Evolutionary conservation across 2,329 filamentous ascomycete genomes (phyloP).

Genomic region (Pestalotiopsis sp.): DNA sequence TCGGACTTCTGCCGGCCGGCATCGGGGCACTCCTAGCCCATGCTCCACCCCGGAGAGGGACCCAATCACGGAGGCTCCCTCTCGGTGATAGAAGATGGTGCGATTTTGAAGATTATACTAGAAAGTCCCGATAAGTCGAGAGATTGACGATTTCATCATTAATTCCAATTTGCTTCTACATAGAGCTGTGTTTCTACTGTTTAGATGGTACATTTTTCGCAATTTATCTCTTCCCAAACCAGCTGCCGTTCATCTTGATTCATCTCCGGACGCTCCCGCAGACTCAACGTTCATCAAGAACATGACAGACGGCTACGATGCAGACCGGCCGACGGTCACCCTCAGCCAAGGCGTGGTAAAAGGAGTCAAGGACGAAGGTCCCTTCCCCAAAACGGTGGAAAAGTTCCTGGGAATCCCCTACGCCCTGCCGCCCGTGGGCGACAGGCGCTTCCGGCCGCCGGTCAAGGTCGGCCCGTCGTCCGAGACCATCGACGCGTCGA

Average conservation of each 20-base stretch:
- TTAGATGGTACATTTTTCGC: no score
- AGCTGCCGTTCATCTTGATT: neutral
- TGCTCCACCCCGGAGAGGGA: neutral
- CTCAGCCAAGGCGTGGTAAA: conserved; percentile 23
- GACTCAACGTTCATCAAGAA: neutral
- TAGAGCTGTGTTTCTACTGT: neutral
- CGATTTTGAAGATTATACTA: neutral
- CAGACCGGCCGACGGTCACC: conserved; percentile 15
- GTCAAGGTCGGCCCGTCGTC: conserved; percentile 26
- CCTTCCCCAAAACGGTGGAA: conserved; percentile 30
- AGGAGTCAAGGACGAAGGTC: conserved; percentile 22
- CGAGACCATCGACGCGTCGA: conserved; percentile 25
- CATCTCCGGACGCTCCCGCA: neutral
- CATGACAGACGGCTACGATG: neutral
- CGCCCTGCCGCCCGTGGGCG: conserved; percentile 45
- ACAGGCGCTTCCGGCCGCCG: conserved; percentile 45
- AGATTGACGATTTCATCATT: neutral
- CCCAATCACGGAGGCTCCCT: neutral
- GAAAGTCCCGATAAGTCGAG: neutral
- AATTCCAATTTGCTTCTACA: neutral
- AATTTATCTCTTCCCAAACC: neutral
- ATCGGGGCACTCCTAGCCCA: neutral
- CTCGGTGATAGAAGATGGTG: neutral
- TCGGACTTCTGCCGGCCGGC: neutral
- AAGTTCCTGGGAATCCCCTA: conserved; percentile 52